Percentiles rank a stretch among this genome's conserved stretches.
Conservation (phyloP, 805 yeast species). For the Candida dendrica region DNA sequence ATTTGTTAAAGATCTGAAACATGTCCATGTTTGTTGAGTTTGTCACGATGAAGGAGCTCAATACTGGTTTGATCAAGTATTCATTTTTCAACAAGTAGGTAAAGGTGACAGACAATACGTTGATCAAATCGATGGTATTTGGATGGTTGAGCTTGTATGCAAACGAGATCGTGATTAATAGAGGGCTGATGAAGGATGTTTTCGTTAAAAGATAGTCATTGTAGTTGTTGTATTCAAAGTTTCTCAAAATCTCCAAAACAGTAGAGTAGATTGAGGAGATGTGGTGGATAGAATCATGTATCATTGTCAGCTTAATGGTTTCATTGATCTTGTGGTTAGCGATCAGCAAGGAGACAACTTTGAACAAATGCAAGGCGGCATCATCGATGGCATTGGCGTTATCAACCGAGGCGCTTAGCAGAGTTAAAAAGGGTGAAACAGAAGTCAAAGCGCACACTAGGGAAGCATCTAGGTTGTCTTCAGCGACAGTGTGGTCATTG, state of each 20-base stretch:
- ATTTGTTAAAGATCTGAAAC: constrained; percentile 16
- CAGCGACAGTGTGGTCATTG: neutral
- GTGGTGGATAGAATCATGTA: constrained; percentile 6
- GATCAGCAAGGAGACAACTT: constrained; percentile 8
- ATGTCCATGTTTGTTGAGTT: constrained; percentile 14
- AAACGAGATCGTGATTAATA: constrained; percentile 17
- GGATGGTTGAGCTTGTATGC: constrained; percentile 12
- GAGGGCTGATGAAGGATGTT: constrained; percentile 16
- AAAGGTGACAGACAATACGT: constrained; percentile 9
- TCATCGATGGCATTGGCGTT: neutral
- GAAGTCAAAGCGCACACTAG: neutral
- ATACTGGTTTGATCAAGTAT: constrained; percentile 6
- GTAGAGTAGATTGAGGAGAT: constrained; percentile 10
- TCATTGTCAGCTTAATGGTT: constrained; percentile 10
- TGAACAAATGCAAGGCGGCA: constrained; percentile 1
- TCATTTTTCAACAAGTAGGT: constrained; percentile 9
- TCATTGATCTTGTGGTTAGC: constrained; percentile 12
- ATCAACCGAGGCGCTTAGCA: neutral
- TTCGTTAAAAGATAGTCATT: constrained; percentile 4
- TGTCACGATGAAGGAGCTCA: constrained; percentile 9
- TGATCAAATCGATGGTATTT: constrained; percentile 8
- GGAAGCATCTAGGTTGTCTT: neutral
- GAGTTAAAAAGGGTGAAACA: neutral
- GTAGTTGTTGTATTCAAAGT: neutral
- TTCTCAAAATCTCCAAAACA: constrained; percentile 5